Evolutionary conservation across 257 asterid genomes (phyloP), one percentile per base, ranked within the genome.

Genomic region (Nicotiana attenuata): DNA sequence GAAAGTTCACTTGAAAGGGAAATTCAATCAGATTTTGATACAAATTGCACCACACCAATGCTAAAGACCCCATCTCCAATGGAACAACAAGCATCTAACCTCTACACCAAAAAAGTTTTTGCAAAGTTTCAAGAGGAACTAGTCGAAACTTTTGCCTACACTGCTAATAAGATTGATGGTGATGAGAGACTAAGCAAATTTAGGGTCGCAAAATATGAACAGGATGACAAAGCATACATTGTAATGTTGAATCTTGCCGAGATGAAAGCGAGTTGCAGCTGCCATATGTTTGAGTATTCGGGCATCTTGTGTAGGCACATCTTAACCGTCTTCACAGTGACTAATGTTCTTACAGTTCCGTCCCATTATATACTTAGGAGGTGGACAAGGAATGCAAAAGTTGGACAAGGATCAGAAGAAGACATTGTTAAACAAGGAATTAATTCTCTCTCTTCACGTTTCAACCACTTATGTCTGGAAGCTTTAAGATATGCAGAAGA

Each of bases 141-240:
- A 80, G 94, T 93, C 78, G 97, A 93, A 87, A 93, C 97, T 83
- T 93, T 93, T 88, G 97, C 90, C 60, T 91, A 93, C 85, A 93
- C 95, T 65, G 97, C 97, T 82, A 89, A 90, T 85, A 90, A 89
- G 87, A 86, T 93, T 81, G 95, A 89, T n/a, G 90, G 90, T 82
- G 90, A 90, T 61, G 95, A 86, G 82, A 38, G 85, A 24, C 78
- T 85, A 59, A 90, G 91, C 88, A 91, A 85, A 90, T 93, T 89
- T 82, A 89, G 97, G 85, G 97, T 93, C 71, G 96, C 97, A 64
- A 93, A 92, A 85, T 93, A 90, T 82, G 97, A 93, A 86, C 89
- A 89, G 71, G 97, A 91, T 88, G 92, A 91, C 83, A 93, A 89
- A 87, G 95, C 92, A 29, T 93, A 86, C 85, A 86, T 84, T 56